Percentiles rank a stretch among this genome's conserved stretches.
phyloP scores from a whole-genome alignment of 371 early-diverging fungal genomes.

The Mortierella polycephala region DNA sequence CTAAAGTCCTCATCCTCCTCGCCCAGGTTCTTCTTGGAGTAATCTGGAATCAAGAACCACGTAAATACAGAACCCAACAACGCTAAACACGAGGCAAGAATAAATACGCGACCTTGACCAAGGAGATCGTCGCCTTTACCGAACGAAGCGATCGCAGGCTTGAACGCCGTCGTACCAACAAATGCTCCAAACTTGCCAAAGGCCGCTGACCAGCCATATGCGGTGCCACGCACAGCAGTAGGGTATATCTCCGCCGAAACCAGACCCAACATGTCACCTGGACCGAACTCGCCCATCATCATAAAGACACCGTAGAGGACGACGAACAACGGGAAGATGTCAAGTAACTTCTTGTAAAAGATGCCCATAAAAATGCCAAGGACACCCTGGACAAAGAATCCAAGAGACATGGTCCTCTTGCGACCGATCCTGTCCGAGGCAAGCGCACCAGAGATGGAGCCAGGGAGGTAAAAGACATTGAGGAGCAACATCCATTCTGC shows the following conservation, averaged over 20 bases:
- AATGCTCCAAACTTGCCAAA: constrained; percentile 66
- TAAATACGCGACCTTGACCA: constrained; percentile 62
- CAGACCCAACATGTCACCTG: constrained; percentile 68
- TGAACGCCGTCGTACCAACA: constrained; percentile 63
- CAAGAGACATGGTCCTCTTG: constrained; percentile 64
- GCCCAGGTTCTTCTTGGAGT: constrained; percentile 59
- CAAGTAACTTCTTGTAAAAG: constrained; percentile 58
- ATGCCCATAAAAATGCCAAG: constrained; percentile 71
- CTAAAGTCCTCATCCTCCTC: constrained; percentile 66
- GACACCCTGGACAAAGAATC: constrained; percentile 63
- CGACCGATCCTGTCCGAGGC: constrained; percentile 69
- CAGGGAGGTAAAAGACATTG: constrained; percentile 71
- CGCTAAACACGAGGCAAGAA: constrained; percentile 62
- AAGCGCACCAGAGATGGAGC: constrained; percentile 63
- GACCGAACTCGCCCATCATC: constrained; percentile 69
- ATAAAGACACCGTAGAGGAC: constrained; percentile 71
- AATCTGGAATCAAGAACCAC: constrained; percentile 58
- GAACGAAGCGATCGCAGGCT: constrained; percentile 58
- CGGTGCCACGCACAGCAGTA: constrained; percentile 71
- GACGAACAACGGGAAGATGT: constrained; percentile 70
- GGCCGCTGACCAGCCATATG: constrained; percentile 72
- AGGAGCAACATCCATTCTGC: constrained; percentile 69
- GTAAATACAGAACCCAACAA: constrained; percentile 60
- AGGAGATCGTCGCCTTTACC: constrained; percentile 54
- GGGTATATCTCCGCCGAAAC: constrained; percentile 69